A percentile compares a stretch with the other conserved stretches of the same genome.
Evolutionary conservation across 106 monocot species (phyloP).

Genomic region (Platanthera zijinensis): DNA sequence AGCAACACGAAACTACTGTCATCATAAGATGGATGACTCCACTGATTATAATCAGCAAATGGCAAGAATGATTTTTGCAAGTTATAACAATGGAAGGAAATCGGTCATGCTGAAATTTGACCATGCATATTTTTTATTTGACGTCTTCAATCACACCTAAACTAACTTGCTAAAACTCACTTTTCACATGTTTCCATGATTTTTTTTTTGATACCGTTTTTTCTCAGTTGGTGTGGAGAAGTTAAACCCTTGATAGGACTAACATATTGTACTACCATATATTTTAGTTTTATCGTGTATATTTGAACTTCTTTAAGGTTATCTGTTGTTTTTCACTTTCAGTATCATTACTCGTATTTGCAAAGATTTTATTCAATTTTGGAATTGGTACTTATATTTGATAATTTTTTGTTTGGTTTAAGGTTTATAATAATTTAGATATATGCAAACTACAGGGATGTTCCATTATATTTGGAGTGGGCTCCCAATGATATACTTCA

Average conservation of each 20-base stretch:
- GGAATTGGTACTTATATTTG: not conserved
- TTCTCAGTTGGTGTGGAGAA: not conserved
- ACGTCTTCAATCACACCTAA: not conserved
- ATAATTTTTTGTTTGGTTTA: not conserved
- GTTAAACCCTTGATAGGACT: not conserved
- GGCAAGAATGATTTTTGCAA: not conserved
- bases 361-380: not conserved
- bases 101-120: not conserved
- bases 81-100: not conserved
- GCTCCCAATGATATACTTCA: conserved; percentile 70
- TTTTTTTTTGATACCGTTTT: not conserved
- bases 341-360: not conserved
- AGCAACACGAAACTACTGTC: not conserved
- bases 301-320: not conserved
- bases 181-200: not conserved
- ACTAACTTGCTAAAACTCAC: not conserved
- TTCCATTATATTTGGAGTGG: conserved; percentile 93
- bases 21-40: not conserved
- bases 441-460: conserved; percentile 42
- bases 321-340: not conserved
- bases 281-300: not conserved
- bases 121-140: not conserved
- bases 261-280: not conserved
- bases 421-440: not conserved
- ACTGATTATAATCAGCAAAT: not conserved